Base-by-base conservation (phyloP, 208 protist genomes). In the Crithidia expoeki region DNA sequence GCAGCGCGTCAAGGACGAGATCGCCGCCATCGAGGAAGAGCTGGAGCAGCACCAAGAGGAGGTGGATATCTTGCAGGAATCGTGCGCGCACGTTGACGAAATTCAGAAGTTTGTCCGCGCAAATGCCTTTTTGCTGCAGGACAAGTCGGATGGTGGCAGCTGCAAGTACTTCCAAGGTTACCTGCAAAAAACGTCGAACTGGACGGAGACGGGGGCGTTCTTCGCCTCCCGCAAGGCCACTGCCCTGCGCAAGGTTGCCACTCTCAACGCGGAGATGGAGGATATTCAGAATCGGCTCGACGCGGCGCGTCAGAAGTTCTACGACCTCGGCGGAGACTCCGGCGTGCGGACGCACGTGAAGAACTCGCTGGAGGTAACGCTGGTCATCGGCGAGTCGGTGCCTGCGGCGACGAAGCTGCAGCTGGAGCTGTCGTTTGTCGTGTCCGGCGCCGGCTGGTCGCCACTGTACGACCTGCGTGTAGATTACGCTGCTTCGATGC, bases 401-500 rank as follows among this genome's bases (percentile, higher is more conserved):
- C 44, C 56, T 6, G 7, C 23, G 17, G 64, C 56, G 28, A 50
- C 72, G 23, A 51, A 66, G 57, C 42, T 89, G 63, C 34, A 60
- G 44, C 42, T 89, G 51, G 56, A 72, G 51, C 25, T 86, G 21
- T 78, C 72, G 21, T 89, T 76, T 61, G 68, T 86, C 14, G 71
- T 74, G 46, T 71, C 46, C 40, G 79, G 76, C 9, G 84, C 77
- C 0, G 67, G 70, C 4, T 89, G 84, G 84, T 68, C 61, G 25
- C 77, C 80, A 0, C 53, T 80, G 27, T 89, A 84, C 49, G 84
- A 89, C 46, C 65, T 89, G 40, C 84, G 84, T 34, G 73, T 86
- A 32, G 62, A 79, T 47, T 56, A 67, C 56, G 72, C 34, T 10
- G 21, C 57, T 12, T 68, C 75, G 25, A 75, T 46, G 69, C 58